Conservation (phyloP, 768 basidiomycete genomes). For the Terana coerulea region DNA sequence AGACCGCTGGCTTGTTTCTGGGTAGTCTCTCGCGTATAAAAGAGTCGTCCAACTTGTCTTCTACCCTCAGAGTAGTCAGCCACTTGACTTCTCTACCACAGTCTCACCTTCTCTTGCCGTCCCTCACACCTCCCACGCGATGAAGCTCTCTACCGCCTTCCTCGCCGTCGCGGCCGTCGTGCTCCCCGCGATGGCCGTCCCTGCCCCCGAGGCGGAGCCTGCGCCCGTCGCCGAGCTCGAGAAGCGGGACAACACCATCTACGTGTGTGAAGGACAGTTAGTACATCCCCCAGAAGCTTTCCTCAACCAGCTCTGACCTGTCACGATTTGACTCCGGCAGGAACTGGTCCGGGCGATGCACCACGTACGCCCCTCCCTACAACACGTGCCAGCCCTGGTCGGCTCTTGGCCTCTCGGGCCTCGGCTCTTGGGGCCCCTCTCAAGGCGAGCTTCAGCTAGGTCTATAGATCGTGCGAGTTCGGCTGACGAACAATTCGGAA, state of each 20-base stretch:
- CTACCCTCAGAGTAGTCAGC: not conserved
- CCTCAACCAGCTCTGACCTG: too few relatives aligned
- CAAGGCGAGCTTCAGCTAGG: not conserved
- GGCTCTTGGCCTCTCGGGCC: slow-evolving; percentile 3
- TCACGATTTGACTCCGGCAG: not conserved
- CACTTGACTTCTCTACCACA: not conserved
- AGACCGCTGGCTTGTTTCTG: too few relatives aligned
- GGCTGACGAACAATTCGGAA: not conserved
- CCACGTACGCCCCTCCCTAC: not conserved
- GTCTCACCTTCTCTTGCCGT: too few relatives aligned
- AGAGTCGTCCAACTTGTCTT: not conserved
- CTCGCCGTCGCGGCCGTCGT: not conserved
- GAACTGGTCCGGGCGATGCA: not conserved
- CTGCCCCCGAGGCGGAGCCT: not conserved
- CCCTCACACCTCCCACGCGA: too few relatives aligned
- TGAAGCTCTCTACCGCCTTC: slow-evolving; percentile 3
- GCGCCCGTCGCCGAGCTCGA: not conserved
- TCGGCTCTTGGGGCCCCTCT: not conserved
- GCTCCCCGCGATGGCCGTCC: not conserved
- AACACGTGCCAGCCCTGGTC: slow-evolving; percentile 2
- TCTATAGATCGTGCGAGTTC: too few relatives aligned
- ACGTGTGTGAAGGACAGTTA: not conserved
- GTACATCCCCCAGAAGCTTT: too few relatives aligned
- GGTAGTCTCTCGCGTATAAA: too few relatives aligned
- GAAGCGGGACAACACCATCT: slow-evolving; percentile 6